Percentiles rank a stretch among this genome's conserved stretches.
Evolutionary conservation across 2,329 filamentous ascomycete genomes (phyloP).

Genomic region (Didymella pinodella): DNA sequence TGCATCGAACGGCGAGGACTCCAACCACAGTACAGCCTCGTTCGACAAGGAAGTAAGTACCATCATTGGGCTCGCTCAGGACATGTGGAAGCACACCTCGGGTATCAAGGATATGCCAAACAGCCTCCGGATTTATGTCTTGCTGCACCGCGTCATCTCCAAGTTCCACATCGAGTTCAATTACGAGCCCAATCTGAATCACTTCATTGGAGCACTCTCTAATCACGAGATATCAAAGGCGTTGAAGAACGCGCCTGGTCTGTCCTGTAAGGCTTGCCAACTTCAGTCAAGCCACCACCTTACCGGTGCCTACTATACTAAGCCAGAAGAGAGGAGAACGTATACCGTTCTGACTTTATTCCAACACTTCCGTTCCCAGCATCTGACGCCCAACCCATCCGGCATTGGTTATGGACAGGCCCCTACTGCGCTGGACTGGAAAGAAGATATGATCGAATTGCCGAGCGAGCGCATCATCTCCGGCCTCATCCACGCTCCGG

Average conservation of each 20-base stretch:
- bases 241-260: constrained; percentile 54
- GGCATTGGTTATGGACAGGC: constrained; percentile 36
- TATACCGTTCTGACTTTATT: constrained; percentile 63
- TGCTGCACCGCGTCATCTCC: constrained; percentile 69
- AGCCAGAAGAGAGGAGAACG: constrained; percentile 51
- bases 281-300: constrained; percentile 38
- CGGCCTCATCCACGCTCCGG: constrained; percentile 59
- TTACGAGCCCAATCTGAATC: constrained; percentile 64
- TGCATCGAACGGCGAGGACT: constrained; percentile 26
- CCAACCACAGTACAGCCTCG: constrained; percentile 43
- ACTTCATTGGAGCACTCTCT: constrained; percentile 59
- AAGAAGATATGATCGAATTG: constrained; percentile 67
- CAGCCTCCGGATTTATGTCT: constrained; percentile 67
- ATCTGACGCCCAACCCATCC: constrained; percentile 45
- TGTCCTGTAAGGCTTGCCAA: constrained; percentile 56
- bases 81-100: constrained; percentile 69
- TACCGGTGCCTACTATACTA: constrained; percentile 45
- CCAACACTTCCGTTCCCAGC: constrained; percentile 67
- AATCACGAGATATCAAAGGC: constrained; percentile 53
- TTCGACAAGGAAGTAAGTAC: constrained; percentile 53
- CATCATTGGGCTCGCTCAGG: constrained; percentile 60
- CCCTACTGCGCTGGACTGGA: constrained; percentile 60
- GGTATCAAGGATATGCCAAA: constrained; percentile 68
- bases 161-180: constrained; percentile 66
- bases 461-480: constrained; percentile 61